Evolutionary conservation across 352 stramenopile genomes (phyloP), one percentile per base, ranked within the genome.

Genomic region (Phytophthora multivora): DNA sequence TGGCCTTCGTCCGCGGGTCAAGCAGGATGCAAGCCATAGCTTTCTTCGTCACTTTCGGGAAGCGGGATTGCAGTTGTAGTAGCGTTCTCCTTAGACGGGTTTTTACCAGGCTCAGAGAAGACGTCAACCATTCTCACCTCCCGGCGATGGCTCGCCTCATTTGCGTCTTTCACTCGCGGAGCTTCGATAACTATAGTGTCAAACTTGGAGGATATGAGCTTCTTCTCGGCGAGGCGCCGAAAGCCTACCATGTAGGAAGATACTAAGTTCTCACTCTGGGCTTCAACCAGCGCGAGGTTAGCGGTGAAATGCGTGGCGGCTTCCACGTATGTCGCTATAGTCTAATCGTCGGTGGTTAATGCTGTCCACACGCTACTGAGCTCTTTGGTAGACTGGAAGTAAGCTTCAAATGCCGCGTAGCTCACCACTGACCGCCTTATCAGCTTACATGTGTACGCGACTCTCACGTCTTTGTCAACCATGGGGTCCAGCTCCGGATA

Each of bases 1-100:
- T 60, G 8, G 18, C 28, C 10, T 60, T 60, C 11, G 42, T 61
- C 3, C 41, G 41, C 10, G 53, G 42, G n/a, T 53, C 33, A 13
- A 61, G 53, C 33, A 50, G 51, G 11, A 49, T 15, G 10, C 23
- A 58, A 11, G 11, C 15, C 39, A 64, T 58, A 3, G 30, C 9
- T 4, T 58, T 21, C 21, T 26, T 46, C 2, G 31, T 64, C 19
- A 64, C 56, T 12, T 42, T 51, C 0, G 56, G 56, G n/a, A 58
- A 58, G 19, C 47, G 47, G 0, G 46, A 10, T 6, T 64, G 25
- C n/a, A 64, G 2, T 10, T 58, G 56, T 1, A 52, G 15, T 2
- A 55, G 33, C 0, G 21, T 28, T 6, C 33, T n/a, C 30, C 6
- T n/a, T 0, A 55, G 23, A 52, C 9, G 1, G n/a, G n/a, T n/a